Conservation (phyloP, 2,329 filamentous ascomycete genomes). For the Capronia epimyces region DNA sequence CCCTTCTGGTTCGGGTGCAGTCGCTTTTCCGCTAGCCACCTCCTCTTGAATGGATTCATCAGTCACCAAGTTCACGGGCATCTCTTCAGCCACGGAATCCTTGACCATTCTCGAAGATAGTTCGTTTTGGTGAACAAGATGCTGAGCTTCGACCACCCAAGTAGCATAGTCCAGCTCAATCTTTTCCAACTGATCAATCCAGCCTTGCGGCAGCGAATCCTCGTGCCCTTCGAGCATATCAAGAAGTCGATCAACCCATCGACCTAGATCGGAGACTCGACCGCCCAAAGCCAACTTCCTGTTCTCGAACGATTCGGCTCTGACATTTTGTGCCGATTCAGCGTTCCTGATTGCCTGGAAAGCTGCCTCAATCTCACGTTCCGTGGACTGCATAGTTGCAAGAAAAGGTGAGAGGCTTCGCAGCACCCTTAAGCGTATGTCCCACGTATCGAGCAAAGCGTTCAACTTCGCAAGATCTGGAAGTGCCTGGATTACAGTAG, state of each 20-base stretch:
- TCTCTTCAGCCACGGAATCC: not conserved
- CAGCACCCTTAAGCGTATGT: constrained; percentile 67
- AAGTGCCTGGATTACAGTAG: constrained; percentile 82
- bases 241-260: constrained; percentile 74
- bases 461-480: constrained; percentile 72
- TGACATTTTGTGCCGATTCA: constrained; percentile 26
- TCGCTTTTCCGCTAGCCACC: not conserved
- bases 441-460: constrained; percentile 71
- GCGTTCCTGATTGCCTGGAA: constrained; percentile 31
- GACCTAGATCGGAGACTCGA: constrained; percentile 65
- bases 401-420: constrained; percentile 67
- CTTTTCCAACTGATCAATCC: constrained; percentile 80
- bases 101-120: not conserved
- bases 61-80: not conserved
- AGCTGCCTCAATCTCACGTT: constrained; percentile 35
- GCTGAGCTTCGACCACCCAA: constrained; percentile 76
- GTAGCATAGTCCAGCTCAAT: constrained; percentile 71
- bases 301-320: constrained; percentile 38
- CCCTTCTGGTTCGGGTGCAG: not conserved
- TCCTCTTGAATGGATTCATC: not conserved
- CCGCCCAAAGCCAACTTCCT: constrained; percentile 55
- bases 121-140: constrained; percentile 64
- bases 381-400: constrained; percentile 50
- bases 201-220: constrained; percentile 77
- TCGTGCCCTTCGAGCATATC: constrained; percentile 77